phyloP scores from a whole-genome alignment of 768 basidiomycete genomes.

The Phaeotremella fagi region DNA sequence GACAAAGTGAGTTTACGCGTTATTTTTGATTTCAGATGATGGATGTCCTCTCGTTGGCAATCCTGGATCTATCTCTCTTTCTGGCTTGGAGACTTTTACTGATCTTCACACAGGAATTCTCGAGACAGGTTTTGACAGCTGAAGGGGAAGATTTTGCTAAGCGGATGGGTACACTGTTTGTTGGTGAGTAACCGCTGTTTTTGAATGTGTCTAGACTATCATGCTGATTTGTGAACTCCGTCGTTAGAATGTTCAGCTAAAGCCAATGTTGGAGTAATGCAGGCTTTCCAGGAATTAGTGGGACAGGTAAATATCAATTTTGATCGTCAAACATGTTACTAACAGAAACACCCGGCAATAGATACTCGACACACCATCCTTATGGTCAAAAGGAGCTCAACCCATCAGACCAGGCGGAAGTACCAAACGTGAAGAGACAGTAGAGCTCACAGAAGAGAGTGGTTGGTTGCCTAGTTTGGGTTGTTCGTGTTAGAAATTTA shows the following conservation, averaged over 20 bases:
- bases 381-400: slow-evolving; percentile 54
- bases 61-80: not conserved
- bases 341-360: too few species aligned
- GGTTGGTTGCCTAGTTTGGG: slow-evolving; percentile 2
- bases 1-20: slow-evolving; percentile 62
- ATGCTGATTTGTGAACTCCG: too few species aligned
- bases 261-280: slow-evolving; percentile 75
- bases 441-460: slow-evolving; percentile 7
- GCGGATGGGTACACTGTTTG: slow-evolving; percentile 75
- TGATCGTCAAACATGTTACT: too few species aligned
- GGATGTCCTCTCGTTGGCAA: too few species aligned
- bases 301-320: slow-evolving; percentile 65
- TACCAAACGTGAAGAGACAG: not conserved
- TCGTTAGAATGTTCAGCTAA: slow-evolving; percentile 89
- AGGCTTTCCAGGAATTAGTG: slow-evolving; percentile 73
- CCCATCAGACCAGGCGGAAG: not conserved
- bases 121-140: slow-evolving; percentile 71
- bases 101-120: slow-evolving; percentile 63
- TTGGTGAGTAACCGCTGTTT: slow-evolving; percentile 47
- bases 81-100: not conserved
- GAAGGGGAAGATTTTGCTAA: slow-evolving; percentile 77
- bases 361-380: slow-evolving; percentile 68
- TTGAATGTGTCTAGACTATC: not conserved
- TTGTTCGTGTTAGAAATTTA: slow-evolving; percentile 8
- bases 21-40: not conserved